phyloP scores from a whole-genome alignment of 2,329 filamentous ascomycete genomes.

The Malbranchea cinnamomea region DNA sequence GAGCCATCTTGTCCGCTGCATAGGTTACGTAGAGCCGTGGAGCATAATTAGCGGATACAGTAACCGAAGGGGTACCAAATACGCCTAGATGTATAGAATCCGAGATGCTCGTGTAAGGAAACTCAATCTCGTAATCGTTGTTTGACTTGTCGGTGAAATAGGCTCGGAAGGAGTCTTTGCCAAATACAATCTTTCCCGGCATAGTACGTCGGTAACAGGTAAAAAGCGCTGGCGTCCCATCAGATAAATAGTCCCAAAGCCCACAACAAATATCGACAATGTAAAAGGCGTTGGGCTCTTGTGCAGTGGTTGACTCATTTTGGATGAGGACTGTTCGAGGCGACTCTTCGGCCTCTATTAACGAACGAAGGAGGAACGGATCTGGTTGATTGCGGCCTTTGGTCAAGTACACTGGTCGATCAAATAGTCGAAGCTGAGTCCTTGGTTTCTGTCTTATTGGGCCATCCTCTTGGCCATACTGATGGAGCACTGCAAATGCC shows the following conservation, averaged over 20 bases:
- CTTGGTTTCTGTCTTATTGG: slow-evolving; percentile 5
- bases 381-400: slow-evolving; percentile 11
- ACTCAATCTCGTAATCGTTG: slow-evolving; percentile 22
- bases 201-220: slow-evolving; percentile 12
- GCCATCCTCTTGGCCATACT: slow-evolving; percentile 10
- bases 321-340: slow-evolving; percentile 3
- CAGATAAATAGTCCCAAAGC: slow-evolving; percentile 32
- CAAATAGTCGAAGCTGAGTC: slow-evolving; percentile 10
- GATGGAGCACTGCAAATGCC: slow-evolving; percentile 9
- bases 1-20: slow-evolving; percentile 4
- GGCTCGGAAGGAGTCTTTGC: slow-evolving; percentile 29
- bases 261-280: slow-evolving; percentile 30
- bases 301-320: not conserved
- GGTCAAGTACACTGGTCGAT: slow-evolving; percentile 10
- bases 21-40: slow-evolving; percentile 12
- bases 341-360: slow-evolving; percentile 12
- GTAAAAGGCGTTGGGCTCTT: slow-evolving; percentile 6
- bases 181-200: slow-evolving; percentile 26
- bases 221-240: slow-evolving; percentile 27
- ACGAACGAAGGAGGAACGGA: slow-evolving; percentile 9
- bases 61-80: slow-evolving; percentile 19
- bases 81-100: slow-evolving; percentile 12
- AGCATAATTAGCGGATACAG: slow-evolving; percentile 25
- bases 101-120: slow-evolving; percentile 11
- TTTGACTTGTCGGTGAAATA: slow-evolving; percentile 27